Evolutionary conservation across 768 basidiomycete genomes (phyloP), one percentile per base, ranked within the genome.

Genomic region (Paxillus rubicundulus): DNA sequence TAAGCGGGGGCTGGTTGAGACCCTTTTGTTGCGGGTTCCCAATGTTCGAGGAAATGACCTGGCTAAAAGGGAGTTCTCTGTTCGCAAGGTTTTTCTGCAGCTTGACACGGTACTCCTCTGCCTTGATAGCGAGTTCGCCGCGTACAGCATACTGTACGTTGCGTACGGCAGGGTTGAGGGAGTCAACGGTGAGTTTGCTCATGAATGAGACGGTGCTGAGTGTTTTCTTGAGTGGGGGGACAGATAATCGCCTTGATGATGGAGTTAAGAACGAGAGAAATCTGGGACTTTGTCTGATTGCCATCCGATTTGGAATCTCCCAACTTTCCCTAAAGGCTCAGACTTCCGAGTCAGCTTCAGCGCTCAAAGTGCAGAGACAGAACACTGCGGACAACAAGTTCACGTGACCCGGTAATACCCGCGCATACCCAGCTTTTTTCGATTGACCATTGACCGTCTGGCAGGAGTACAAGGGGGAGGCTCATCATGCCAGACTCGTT

Each of bases 1-100:
- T 97, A 55, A 98, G 82, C 2, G 95, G 92, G 5, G 86, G 82
- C 67, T 99, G 96, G 71, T 98, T 86, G 48, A 99, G 78, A 0
- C 94, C 94, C 61, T 85, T 87, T 72, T 98, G 95, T 72, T 99
- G 96, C 0, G 97, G 96, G 65, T 99, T 98, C 9, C 96, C 96
- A 54, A 99, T 99, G 74, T 98, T 99, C 55, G 92, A 92, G 27
- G 84, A 88, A 69, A 97, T 96, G 70, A 98, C 79, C 61, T 83
- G 82, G 67, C 84, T 80, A 71, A 98, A 99, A 14, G 93, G 92
- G 14, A 98, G 78, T 17, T 74, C 75, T 57, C 81, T 72, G 52
- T 75, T 13, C 2, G 30, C 37, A 14, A 62, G 66, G 20, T 74
- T 72, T 50, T 77, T 70, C 70, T 83, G 81, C 64, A 98, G 82